phyloP scores from a whole-genome alignment of 208 protist species.

The Sergeia podlipaevii region DNA sequence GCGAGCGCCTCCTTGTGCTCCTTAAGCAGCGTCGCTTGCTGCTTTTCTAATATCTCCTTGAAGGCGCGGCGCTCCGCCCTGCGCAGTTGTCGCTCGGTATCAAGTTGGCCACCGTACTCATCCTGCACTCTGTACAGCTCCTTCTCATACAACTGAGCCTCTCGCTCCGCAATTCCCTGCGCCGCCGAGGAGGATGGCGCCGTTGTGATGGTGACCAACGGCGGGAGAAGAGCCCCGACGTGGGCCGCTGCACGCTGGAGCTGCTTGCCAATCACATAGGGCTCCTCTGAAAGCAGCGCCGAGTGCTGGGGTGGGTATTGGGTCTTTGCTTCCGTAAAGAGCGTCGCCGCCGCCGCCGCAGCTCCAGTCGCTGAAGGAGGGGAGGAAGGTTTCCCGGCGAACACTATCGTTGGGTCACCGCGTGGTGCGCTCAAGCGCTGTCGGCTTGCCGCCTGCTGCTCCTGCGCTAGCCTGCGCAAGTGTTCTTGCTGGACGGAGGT shows the following conservation, averaged over 20 bases:
- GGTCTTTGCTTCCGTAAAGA: too few relatives aligned
- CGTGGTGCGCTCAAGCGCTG: slow-evolving; percentile 25
- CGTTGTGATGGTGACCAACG: slow-evolving; percentile 38
- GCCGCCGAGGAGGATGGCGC: slow-evolving; percentile 8
- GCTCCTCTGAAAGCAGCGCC: slow-evolving; percentile 13
- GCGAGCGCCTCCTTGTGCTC: slow-evolving; percentile 46
- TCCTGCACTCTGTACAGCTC: slow-evolving; percentile 45
- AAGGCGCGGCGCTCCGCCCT: slow-evolving; percentile 52
- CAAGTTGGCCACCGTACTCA: slow-evolving; percentile 27
- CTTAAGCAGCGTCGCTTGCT: slow-evolving; percentile 28
- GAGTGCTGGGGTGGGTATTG: slow-evolving; percentile 1
- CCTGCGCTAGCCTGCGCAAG: slow-evolving; percentile 13
- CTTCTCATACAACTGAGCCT: slow-evolving; percentile 38
- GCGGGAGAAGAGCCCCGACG: slow-evolving; percentile 21
- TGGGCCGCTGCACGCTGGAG: slow-evolving; percentile 18
- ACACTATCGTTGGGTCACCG: slow-evolving; percentile 8
- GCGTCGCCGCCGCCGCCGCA: too few relatives aligned
- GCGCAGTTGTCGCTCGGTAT: slow-evolving; percentile 45
- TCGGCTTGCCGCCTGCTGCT: slow-evolving; percentile 26
- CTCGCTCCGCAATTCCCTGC: slow-evolving; percentile 21
- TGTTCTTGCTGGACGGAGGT: slow-evolving; percentile 33
- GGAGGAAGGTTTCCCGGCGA: too few relatives aligned
- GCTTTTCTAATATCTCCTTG: slow-evolving; percentile 38
- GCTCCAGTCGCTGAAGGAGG: too few relatives aligned
- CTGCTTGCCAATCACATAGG: slow-evolving; percentile 3